Evolutionary conservation across 106 monocot species (phyloP), one percentile per base, ranked within the genome.

Genomic region (Phalaenopsis equestris): DNA sequence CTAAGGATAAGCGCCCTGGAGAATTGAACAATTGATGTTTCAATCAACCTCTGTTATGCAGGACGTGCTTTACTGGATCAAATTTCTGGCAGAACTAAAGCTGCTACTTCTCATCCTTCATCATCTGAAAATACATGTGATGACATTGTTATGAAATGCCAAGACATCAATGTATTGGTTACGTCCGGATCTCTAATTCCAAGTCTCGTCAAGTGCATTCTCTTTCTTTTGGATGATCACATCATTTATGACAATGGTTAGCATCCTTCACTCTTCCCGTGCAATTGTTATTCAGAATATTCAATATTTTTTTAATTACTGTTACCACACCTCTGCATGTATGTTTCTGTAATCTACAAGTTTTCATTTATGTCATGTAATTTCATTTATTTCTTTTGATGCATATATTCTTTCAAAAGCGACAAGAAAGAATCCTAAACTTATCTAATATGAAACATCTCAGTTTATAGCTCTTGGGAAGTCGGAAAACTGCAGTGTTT

Each of bases 401-500:
- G 43, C 6, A 3, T 74, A 30, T 30, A 30, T 30, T 30, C 30
- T 30, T 30, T 30, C 30, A 30, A 30, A 30, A 30, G 30, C 30
- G 30, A 30, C 30, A 0, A 0, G 30, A 30, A 30, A 30, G 30
- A 30, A 30, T 30, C 30, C 30, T 30, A 30, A 30, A 30, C 0
- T 30, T 76, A 24, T 45, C 36, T 23, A 76, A 30, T 47, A 23
- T 23, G 2, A 23, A 42, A 23, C 19, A 55, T 85, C 79, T 68
- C 86, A 97, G 94, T 94, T 19, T 94, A 94, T 79, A 97, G 94
- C 79, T 92, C 94, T 41, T 97, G 96, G 92, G 96, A 97, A 72
- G 96, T 92, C 19, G 94, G 94, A 19, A 97, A 94, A 55, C 81
- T 85, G 8, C 92, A 88, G 74, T 98, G 97, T 75, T 97, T 97